phyloP scores from a whole-genome alignment of 345 rosid genomes.

The Corchorus olitorius region DNA sequence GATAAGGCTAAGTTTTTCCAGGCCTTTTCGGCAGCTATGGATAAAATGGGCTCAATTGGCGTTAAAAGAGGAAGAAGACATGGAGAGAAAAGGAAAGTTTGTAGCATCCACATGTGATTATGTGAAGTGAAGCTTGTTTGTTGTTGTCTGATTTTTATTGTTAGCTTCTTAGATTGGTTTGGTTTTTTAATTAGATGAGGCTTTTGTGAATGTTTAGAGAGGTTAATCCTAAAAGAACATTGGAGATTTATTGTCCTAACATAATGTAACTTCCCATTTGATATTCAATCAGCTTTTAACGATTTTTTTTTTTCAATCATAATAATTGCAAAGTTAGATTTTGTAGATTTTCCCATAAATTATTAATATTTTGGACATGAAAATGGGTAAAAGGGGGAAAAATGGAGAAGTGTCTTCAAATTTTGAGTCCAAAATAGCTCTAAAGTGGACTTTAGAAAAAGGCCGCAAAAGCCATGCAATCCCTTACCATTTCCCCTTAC shows the following conservation, averaged over 20 bases:
- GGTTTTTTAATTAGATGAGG: not conserved
- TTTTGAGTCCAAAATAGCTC: not conserved
- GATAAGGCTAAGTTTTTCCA: constrained; percentile 60
- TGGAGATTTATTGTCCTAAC: not conserved
- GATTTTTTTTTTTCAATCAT: not conserved
- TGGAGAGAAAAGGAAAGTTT: constrained; percentile 74
- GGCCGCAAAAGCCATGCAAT: not conserved
- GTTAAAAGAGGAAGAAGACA: constrained; percentile 69
- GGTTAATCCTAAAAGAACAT: not conserved
- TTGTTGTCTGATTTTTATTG: not conserved
- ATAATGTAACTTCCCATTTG: not conserved
- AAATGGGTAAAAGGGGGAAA: not conserved
- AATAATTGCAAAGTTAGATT: not conserved
- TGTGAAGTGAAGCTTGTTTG: constrained; percentile 20
- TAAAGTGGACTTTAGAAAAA: not conserved
- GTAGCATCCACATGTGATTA: constrained; percentile 40
- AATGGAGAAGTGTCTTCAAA: not conserved
- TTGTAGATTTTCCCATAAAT: not conserved
- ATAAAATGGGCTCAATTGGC: constrained; percentile 77
- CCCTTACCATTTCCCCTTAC: constrained; percentile 10
- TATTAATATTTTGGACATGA: not conserved
- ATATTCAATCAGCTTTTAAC: not conserved
- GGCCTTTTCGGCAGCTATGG: constrained; percentile 75
- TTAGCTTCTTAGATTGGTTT: too few species aligned
- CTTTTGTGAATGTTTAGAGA: not conserved